Evolutionary conservation across 768 basidiomycete genomes (phyloP).

Genomic region (Tulasnella sp.): DNA sequence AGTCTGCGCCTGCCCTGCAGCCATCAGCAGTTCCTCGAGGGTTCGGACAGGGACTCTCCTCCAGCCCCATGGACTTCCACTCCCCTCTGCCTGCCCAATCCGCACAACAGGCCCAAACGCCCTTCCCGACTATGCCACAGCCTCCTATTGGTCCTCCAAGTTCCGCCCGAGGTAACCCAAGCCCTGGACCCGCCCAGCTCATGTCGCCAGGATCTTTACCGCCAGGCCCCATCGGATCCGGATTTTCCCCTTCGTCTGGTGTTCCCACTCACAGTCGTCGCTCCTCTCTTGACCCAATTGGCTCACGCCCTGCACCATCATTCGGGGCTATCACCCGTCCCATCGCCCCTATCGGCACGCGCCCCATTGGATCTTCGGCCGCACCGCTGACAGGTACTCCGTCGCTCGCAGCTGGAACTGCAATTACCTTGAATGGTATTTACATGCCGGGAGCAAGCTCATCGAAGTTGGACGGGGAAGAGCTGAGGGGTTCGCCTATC

Average conservation of each 20-base stretch:
- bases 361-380: slow-evolving; percentile 7
- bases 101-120: not conserved
- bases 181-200: slow-evolving; percentile 5
- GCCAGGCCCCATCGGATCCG: not conserved
- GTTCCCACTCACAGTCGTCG: slow-evolving; percentile 7
- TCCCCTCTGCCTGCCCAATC: not conserved
- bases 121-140: slow-evolving; percentile 1
- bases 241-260: slow-evolving; percentile 12
- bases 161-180: not conserved
- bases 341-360: slow-evolving; percentile 17
- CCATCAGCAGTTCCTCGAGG: slow-evolving; percentile 10
- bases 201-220: slow-evolving; percentile 15
- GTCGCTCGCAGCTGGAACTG: slow-evolving; percentile 1
- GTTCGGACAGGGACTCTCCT: not conserved
- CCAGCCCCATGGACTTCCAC: not conserved
- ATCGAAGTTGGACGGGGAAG: slow-evolving; percentile 1
- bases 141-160: slow-evolving; percentile 1
- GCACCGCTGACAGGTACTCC: not conserved
- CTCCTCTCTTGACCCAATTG: slow-evolving; percentile 11
- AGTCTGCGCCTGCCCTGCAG: slow-evolving; percentile 3
- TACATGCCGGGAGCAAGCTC: not conserved
- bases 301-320: not conserved
- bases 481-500: slow-evolving; percentile 2
- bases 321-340: slow-evolving; percentile 17
- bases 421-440: not conserved